phyloP scores from a whole-genome alignment of 2,329 filamentous ascomycete genomes.

The Aspergillus sp. region DNA sequence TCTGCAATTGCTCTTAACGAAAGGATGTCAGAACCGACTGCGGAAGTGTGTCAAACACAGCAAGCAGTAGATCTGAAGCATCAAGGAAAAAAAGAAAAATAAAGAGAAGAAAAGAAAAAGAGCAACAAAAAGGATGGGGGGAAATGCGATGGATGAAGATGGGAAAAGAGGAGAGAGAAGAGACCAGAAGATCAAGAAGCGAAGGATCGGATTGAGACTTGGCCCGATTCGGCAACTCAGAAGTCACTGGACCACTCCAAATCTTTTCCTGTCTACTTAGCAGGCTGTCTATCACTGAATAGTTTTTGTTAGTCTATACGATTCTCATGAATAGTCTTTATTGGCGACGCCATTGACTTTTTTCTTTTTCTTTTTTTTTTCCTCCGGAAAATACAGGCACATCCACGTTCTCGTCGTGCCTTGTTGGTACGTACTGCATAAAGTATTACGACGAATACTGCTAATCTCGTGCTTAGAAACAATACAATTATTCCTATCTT shows the following conservation, averaged over 20 bases:
- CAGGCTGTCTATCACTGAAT: too few relatives aligned
- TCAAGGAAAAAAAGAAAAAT: constrained; percentile 21
- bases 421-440: background rate
- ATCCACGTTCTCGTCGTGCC: background rate
- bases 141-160: constrained; percentile 12
- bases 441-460: too few relatives aligned
- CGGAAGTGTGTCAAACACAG: constrained; percentile 43
- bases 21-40: constrained; percentile 31
- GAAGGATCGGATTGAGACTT: constrained; percentile 13
- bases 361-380: background rate
- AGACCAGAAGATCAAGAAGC: constrained; percentile 9
- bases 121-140: constrained; percentile 11
- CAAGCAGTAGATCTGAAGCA: constrained; percentile 25
- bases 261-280: constrained; percentile 4
- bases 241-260: constrained; percentile 13
- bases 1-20: constrained; percentile 21
- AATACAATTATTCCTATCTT: too few relatives aligned
- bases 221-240: constrained; percentile 9
- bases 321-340: too few relatives aligned
- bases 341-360: too few relatives aligned
- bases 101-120: constrained; percentile 16
- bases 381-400: background rate
- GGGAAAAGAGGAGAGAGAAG: constrained; percentile 12
- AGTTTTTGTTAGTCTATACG: too few relatives aligned
- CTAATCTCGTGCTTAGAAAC: too few relatives aligned